These are phyloP conservation scores for Cercospora zeae-maydis DNA, from an alignment of 2,329 filamentous ascomycete genomes.

Conservation along the genomic window DNA sequence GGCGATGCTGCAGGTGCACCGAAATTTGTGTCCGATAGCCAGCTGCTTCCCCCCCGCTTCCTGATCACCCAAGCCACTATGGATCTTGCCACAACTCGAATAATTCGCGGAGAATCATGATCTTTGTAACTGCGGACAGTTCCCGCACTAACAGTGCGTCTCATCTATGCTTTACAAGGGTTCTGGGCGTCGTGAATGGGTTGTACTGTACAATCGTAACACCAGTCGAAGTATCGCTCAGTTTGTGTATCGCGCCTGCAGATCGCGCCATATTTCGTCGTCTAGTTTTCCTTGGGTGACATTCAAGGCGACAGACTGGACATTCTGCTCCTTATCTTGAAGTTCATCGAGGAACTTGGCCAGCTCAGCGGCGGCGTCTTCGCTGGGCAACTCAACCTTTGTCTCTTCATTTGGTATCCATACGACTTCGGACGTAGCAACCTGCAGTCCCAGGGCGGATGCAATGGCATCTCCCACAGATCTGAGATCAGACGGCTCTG, in stretches of 20 bases:
- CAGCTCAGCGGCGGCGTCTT: constrained; percentile 56
- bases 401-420: constrained; percentile 83
- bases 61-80: not conserved
- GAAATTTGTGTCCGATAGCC: not conserved
- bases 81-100: not conserved
- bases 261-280: constrained; percentile 29
- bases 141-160: not conserved
- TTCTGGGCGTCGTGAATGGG: not conserved
- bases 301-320: constrained; percentile 79
- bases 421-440: constrained; percentile 74
- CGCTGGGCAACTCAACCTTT: constrained; percentile 59
- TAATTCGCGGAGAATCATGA: not conserved
- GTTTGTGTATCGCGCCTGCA: constrained; percentile 23
- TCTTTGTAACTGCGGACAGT: too few species aligned
- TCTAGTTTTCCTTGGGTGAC: constrained; percentile 39
- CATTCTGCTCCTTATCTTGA: constrained; percentile 62
- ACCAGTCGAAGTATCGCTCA: not conserved
- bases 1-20: not conserved
- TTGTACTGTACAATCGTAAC: not conserved
- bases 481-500: constrained; percentile 62
- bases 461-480: constrained; percentile 62
- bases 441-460: constrained; percentile 60
- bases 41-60: not conserved
- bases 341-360: constrained; percentile 57
- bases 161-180: not conserved